Conservation (phyloP, 805 yeast genomes). For the Tetrapisispora arboricola region DNA sequence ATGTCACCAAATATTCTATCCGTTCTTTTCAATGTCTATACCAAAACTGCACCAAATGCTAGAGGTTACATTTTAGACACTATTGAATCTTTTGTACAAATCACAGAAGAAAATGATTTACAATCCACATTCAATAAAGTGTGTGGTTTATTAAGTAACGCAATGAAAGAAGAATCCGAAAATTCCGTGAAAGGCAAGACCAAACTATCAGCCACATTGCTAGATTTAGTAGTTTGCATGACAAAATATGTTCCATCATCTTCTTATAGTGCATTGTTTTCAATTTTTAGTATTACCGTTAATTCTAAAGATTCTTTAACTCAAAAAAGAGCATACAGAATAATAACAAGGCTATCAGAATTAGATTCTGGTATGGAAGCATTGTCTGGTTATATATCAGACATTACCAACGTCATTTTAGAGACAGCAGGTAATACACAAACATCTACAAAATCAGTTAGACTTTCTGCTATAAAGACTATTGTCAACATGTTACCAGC, state of each 20-base stretch:
- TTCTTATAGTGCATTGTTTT: constrained; percentile 61
- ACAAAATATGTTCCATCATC: constrained; percentile 68
- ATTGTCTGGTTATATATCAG: constrained; percentile 39
- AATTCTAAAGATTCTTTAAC: constrained; percentile 49
- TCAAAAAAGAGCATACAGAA: constrained; percentile 85
- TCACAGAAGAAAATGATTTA: constrained; percentile 58
- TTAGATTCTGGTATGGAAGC: constrained; percentile 52
- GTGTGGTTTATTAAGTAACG: constrained; percentile 63
- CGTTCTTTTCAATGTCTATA: constrained; percentile 83
- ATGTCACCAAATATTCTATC: constrained; percentile 71
- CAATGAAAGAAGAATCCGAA: constrained; percentile 49
- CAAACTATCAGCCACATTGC: constrained; percentile 67
- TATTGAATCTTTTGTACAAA: constrained; percentile 67
- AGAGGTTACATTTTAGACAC: constrained; percentile 81
- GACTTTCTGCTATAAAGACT: constrained; percentile 57
- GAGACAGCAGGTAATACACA: constrained; percentile 48
- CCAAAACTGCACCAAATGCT: constrained; percentile 77
- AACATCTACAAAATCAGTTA: constrained; percentile 69
- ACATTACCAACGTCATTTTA: constrained; percentile 51
- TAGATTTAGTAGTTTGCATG: constrained; percentile 85
- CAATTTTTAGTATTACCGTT: constrained; percentile 68
- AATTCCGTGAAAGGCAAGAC: constrained; percentile 20
- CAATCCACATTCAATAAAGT: constrained; percentile 75
- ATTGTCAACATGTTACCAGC: constrained; percentile 55
- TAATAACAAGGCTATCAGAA: constrained; percentile 61